A percentile compares a stretch with the other conserved stretches of the same genome.
Conservation (phyloP, 139 green algal genomes). For the Micractinium sp. region DNA sequence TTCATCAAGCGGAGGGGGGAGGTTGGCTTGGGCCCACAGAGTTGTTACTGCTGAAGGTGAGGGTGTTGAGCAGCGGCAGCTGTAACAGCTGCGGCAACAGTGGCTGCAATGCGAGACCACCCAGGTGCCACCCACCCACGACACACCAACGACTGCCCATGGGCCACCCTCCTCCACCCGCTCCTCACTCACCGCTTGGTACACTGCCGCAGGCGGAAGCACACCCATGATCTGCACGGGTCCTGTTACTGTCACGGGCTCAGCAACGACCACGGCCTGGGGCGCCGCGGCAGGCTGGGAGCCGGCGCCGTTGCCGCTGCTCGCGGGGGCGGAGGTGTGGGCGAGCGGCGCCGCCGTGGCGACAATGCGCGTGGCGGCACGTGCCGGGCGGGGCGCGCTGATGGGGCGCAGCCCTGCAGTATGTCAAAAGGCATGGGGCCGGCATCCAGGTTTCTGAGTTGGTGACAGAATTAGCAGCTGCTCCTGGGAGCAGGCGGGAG, state of each 20-base stretch:
- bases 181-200: conserved; percentile 4
- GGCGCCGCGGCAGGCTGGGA: background rate
- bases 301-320: background rate
- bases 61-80: too few species aligned
- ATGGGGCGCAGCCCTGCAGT: background rate
- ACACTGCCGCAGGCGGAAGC: conserved; percentile 19
- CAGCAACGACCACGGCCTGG: background rate
- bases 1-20: background rate
- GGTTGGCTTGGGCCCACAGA: too few species aligned
- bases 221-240: conserved; percentile 10
- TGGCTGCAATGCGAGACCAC: too few species aligned
- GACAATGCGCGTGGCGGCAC: background rate
- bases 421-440: background rate
- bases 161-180: too few species aligned
- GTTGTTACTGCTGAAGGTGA: too few species aligned
- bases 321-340: background rate
- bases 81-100: too few species aligned
- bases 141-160: too few species aligned
- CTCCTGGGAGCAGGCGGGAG: too few species aligned
- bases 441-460: too few species aligned
- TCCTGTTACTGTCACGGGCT: background rate
- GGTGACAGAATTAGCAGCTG: too few species aligned
- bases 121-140: too few species aligned
- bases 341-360: background rate
- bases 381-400: background rate